Evolutionary conservation across 371 early-diverging fungal species (phyloP), one percentile per base, ranked within the genome.

Genomic region (Mucor ambiguus): DNA sequence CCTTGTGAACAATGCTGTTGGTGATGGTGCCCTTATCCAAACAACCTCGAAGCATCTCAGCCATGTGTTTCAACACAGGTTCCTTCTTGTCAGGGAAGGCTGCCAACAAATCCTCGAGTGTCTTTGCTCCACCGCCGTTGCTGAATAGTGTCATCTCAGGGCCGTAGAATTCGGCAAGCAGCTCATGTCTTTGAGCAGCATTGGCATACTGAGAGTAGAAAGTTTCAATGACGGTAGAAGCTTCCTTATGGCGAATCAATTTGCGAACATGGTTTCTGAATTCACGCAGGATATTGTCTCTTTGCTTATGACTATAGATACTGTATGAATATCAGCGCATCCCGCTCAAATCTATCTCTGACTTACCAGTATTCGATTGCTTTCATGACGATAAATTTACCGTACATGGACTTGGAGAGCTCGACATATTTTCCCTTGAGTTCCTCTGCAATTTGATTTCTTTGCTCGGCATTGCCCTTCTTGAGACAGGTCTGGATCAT

Each of bases 131-230:
- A 20, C 77, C 78, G 29, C 66, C 74, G 35, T 66, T 65, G 26
- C 66, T 69, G 77, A 95, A 96, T 28, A 96, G 70, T 0, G 92
- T 87, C 84, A 91, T 95, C 74, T 96, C 95, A 18, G 92, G 93
- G 44, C 97, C 96, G 73, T 95, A 97, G 74, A 98, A 94, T 82
- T 98, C 97, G 56, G 93, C 89, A 58, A 95, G 83, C 71, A 98
- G 78, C 32, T 83, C 81, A 37, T 85, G 79, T 57, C 92, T 82
- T 78, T 98, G 95, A 54, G 80, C 68, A 4, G 92, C 86, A 62
- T 89, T 95, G 41, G 94, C 90, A 62, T 86, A 94, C 74, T 89
- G 88, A 11, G 89, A 79, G 65, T 93, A 98, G 33, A 91, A 92
- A 57, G 93, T 91, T 75, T 97, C 97, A 43, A 98, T 77, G 18